These are phyloP conservation scores for Phytophthora pistaciae DNA, from an alignment of 352 stramenopile genomes.

Conservation along the genomic window DNA sequence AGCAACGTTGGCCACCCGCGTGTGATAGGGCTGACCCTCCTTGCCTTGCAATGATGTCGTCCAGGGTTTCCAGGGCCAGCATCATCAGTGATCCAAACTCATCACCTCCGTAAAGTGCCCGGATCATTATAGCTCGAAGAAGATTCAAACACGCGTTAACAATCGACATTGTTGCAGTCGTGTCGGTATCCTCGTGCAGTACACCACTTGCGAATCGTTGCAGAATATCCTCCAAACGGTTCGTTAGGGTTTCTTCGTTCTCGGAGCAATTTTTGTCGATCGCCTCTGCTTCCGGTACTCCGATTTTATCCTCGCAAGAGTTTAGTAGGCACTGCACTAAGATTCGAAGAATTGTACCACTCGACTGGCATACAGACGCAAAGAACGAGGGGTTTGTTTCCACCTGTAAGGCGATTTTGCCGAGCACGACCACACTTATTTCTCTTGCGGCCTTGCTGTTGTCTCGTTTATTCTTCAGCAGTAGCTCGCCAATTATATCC, in stretches of 20 bases:
- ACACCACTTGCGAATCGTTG: slow-evolving; percentile 27
- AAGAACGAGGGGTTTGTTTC: slow-evolving; percentile 67
- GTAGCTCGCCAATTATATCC: slow-evolving; percentile 67
- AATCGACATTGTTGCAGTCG: slow-evolving; percentile 8
- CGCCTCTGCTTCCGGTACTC: neutral
- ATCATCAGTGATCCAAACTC: slow-evolving; percentile 75
- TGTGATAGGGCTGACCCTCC: slow-evolving; percentile 2
- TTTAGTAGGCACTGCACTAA: slow-evolving; percentile 38
- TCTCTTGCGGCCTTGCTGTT: slow-evolving; percentile 33
- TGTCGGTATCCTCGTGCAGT: neutral
- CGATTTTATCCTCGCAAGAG: neutral
- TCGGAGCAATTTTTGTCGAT: neutral
- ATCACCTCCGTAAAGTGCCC: slow-evolving; percentile 59
- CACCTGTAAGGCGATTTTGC: slow-evolving; percentile 56
- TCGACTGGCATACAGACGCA: slow-evolving; percentile 58
- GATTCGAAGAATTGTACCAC: slow-evolving; percentile 53
- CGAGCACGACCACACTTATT: slow-evolving; percentile 55
- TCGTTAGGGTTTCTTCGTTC: neutral
- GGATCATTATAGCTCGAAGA: slow-evolving; percentile 43
- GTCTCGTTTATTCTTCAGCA: slow-evolving; percentile 58
- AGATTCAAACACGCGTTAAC: slow-evolving; percentile 55
- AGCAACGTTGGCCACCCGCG: slow-evolving; percentile 59
- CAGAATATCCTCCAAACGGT: slow-evolving; percentile 7
- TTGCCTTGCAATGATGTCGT: slow-evolving; percentile 38
- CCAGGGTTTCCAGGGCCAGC: slow-evolving; percentile 65